These are phyloP conservation scores for Fusarium euwallaceae DNA, from an alignment of 2,329 filamentous ascomycete species.

Conservation along the genomic window DNA sequence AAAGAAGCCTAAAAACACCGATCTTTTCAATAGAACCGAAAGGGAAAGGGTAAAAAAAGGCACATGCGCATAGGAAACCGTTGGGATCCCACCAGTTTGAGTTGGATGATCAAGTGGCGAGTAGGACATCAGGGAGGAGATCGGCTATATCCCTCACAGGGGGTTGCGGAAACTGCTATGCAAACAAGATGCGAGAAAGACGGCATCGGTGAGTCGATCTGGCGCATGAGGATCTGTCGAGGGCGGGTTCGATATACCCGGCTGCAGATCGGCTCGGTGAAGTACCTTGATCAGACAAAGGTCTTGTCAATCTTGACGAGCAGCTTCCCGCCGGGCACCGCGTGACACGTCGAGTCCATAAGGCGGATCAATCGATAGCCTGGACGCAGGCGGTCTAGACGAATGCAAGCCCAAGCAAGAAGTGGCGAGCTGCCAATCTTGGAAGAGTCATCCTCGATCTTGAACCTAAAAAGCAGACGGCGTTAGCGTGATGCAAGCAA, in stretches of 20 bases:
- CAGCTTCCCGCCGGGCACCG: conserved; percentile 61
- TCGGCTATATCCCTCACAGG: background rate
- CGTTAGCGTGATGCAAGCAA: conserved; percentile 37
- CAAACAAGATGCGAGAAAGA: background rate
- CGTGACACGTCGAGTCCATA: conserved; percentile 59
- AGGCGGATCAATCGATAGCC: conserved; percentile 69
- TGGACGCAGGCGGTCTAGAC: conserved; percentile 67
- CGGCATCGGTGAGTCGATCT: conserved; percentile 12
- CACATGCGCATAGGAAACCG: background rate
- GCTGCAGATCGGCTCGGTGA: background rate
- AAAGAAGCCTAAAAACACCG: background rate
- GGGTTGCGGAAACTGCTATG: background rate
- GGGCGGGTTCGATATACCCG: background rate
- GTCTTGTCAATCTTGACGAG: conserved; percentile 67
- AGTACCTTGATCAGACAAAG: conserved; percentile 49
- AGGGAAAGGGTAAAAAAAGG: background rate
- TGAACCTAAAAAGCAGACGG: conserved; percentile 58
- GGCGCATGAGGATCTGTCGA: background rate
- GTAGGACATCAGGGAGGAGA: background rate
- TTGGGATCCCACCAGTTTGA: background rate
- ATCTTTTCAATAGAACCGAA: background rate
- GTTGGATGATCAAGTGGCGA: background rate
- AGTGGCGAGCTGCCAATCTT: conserved; percentile 54
- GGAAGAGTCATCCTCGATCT: conserved; percentile 64
- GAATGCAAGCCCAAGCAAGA: conserved; percentile 70